A percentile compares a stretch with the other conserved stretches of the same genome.
Conservation (phyloP, 768 basidiomycete species). For the Kwoniella botswanensis region DNA sequence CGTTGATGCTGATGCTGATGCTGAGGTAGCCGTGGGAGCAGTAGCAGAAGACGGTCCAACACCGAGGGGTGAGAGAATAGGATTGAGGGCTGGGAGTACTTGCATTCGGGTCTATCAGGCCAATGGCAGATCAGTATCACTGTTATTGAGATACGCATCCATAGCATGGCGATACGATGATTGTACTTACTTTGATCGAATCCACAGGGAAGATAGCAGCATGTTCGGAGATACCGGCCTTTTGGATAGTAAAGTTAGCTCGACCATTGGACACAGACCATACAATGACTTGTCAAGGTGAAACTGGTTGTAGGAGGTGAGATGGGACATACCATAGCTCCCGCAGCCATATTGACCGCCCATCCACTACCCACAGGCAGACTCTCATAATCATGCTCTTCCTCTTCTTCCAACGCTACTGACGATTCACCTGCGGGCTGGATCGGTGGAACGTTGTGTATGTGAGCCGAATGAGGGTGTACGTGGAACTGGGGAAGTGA, state of each 20-base stretch:
- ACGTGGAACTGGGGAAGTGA: conserved; percentile 30
- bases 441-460: conserved; percentile 8
- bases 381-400: conserved; percentile 70
- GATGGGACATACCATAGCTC: conserved; percentile 75
- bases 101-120: conserved; percentile 91
- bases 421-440: conserved; percentile 29
- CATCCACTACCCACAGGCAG: conserved; percentile 78
- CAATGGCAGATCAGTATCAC: conserved; percentile 9
- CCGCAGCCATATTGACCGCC: conserved; percentile 94
- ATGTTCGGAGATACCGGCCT: conserved; percentile 99
- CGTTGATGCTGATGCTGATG: conserved; percentile 21
- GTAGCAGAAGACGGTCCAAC: conserved; percentile 13
- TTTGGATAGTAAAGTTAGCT: conserved; percentile 11
- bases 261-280: neutral
- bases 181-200: conserved; percentile 84
- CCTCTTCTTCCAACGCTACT: conserved; percentile 55
- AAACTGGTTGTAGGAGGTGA: neutral
- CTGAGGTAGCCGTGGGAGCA: conserved; percentile 2
- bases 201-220: conserved; percentile 98
- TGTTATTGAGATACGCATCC: neutral
- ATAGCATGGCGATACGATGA: neutral
- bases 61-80: conserved; percentile 35
- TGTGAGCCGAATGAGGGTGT: conserved; percentile 41
- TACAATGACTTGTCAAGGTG: too few relatives aligned
- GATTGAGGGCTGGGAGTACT: conserved; percentile 62